Base-by-base conservation (phyloP, 2,329 filamentous ascomycete genomes). In the Epichloe scottii region DNA sequence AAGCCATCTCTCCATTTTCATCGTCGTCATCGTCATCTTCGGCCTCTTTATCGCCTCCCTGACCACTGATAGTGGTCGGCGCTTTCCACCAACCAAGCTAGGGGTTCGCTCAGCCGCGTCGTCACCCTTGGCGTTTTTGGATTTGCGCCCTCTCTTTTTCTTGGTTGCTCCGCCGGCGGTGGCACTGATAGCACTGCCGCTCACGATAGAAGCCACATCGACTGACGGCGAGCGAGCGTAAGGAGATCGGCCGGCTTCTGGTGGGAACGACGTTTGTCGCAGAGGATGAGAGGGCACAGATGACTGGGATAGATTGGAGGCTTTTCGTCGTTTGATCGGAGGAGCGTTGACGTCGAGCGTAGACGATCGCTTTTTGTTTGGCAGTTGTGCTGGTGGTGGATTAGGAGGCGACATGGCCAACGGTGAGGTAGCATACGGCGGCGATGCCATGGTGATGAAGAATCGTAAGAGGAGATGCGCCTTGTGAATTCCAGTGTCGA, bases 251-350 rank as follows among this genome's bases (percentile, higher is more conserved):
- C 66, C 67, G 34, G 10, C 52, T 50, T 79, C 83, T 26, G 86
- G 85, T 0, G 86, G 85, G 62, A 89, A 93, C 0, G 86, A 89
- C 4, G 88, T 90, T 61, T 89, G 85, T 39, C 87, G 85, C 2
- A 93, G 78, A 1, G 84, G 85, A 56, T 88, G 85, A 0, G 77
- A 72, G 1, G 78, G 77, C 15, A 62, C 58, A 7, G 78, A 79
- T 8, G 74, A 67, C 26, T 74, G 70, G 3, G 82, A 82, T 56
- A 81, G 71, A 55, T 68, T 77, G 12, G 84, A 88, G 5, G 82
- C 75, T 63, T 90, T 90, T 61, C 86, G 83, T 45, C 84, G 82
- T 63, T 88, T 88, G 45, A 72, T 66, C 3, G 68, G 69, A 44
- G 72, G 69, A 37, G 72, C 72, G 10, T 73, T 69, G 50, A 76